Evolutionary conservation across 257 asterid species (phyloP).

Genomic region (Ophiorrhiza pumila): DNA sequence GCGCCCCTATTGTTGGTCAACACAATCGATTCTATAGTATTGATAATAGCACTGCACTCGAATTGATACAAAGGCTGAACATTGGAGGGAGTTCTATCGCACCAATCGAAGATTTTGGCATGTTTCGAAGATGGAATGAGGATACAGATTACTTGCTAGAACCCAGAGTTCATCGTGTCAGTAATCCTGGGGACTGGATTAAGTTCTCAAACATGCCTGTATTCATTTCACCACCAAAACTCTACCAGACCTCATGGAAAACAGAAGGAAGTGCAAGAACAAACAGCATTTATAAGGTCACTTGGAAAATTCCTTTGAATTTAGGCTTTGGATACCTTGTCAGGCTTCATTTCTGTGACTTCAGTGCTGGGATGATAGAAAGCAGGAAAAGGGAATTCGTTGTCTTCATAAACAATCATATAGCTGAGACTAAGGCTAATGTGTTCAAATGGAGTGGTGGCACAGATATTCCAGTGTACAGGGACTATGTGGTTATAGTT

Average conservation of each 20-base stretch:
- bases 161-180: conserved; percentile 24
- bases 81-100: conserved; percentile 5
- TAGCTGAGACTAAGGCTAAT: conserved; percentile 7
- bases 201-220: neutral
- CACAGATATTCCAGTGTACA: neutral
- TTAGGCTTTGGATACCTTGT: conserved; percentile 12
- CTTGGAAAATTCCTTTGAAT: conserved; percentile 7
- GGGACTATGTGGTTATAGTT: conserved; percentile 9
- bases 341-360: conserved; percentile 13
- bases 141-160: conserved; percentile 39
- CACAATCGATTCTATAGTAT: neutral
- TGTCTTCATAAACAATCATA: conserved; percentile 9
- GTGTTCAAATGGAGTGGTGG: conserved; percentile 14
- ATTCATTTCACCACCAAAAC: conserved; percentile 7
- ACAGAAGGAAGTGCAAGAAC: neutral
- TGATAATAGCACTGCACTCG: conserved; percentile 15
- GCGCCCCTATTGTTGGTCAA: conserved; percentile 8
- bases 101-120: conserved; percentile 11
- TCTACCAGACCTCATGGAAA: conserved; percentile 19
- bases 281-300: neutral
- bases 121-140: conserved; percentile 22
- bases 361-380: neutral
- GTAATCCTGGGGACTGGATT: conserved; percentile 6
- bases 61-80: conserved; percentile 5
- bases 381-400: neutral